Evolutionary conservation across 208 protist species (phyloP), one percentile per base, ranked within the genome.

Genomic region (Trypanosomatidae sp.): DNA sequence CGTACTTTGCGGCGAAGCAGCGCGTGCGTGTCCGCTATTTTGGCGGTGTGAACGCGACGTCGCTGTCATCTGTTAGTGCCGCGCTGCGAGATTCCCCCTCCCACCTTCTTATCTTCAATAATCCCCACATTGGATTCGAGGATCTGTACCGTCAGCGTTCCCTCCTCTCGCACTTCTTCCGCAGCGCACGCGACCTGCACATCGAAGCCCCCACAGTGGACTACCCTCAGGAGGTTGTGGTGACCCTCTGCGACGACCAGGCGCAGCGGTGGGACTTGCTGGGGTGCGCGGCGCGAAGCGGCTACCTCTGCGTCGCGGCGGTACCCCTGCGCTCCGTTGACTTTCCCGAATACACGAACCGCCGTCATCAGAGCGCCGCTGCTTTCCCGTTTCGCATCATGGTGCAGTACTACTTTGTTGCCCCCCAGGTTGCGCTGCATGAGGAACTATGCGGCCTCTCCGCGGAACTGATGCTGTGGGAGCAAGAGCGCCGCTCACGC

Each of bases 351-450:
- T 89, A 88, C 71, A 77, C 64, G 12, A 83, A 86, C 71, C 69
- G 77, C 1, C 81, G 87, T 19, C 84, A 89, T 36, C 87, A 91
- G 69, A 86, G 79, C 58, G 82, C 89, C 71, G 62, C 84, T 19
- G 73, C 77, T 9, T 91, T 91, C 77, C 87, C 84, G 0, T 91
- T 79, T 67, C 30, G 70, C 28, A 47, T 58, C 41, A 91, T 91
- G 87, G 81, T 85, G 22, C 87, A 91, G 73, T 91, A 81, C 70
- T 89, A 85, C 75, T 87, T 91, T 74, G 77, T 86, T 15, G n/a
- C 33, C 8, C 39, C 44, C 8, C 19, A 55, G 10, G 22, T 56
- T 0, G 62, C 19, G 43, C 55, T 74, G 41, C 2, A 47, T 7
- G 59, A 39, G 56, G 44, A 53, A 30, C 59, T 85, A n/a, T 22